Base-by-base conservation (phyloP, 495 filamentous ascomycete species). In the Tricharina praecox region DNA sequence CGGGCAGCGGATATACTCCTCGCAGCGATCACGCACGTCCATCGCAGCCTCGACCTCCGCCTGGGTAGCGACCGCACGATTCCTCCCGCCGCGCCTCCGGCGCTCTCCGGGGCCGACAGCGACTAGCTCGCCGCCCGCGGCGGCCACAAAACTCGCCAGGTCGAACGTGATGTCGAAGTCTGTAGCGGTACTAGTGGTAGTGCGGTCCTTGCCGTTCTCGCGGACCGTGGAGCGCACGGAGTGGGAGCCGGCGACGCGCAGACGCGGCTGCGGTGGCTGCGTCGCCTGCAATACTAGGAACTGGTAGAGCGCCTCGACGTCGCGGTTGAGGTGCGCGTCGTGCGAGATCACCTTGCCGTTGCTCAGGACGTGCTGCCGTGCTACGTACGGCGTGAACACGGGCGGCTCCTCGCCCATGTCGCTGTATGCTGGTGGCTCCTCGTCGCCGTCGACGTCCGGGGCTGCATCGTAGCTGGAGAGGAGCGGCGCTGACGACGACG, bases 161-260 rank as follows among this genome's bases (percentile, higher is more conserved):
- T 73, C 67, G 39, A 76, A 56, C 8, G 53, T 51, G 40, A 79
- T 58, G 51, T 70, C 64, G 52, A 75, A 74, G 56, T 75, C 71
- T 35, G 63, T 67, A 37, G 73, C 53, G 2, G 49, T 55, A 28
- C 65, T 54, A 23, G 45, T 62, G 48, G 67, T 61, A 41, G 67
- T 65, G 46, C 71, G 68, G 41, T 67, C 66, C 40, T 67, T 65
- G 19, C 64, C 55, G 26, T 67, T 24, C 13, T 25, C 13, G 10
- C n/a, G 23, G 40, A 58, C 15, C 53, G 52, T 61, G 65, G 3
- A 16, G 11, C 48, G 0, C 36, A 46, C n/a, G 25, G 26, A 20
- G 34, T 59, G 56, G 3, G 32, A 47, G n/a, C 56, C 56, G 2
- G 16, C n/a, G 15, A 59, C 47, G 28, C 3, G 37, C 30, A 59